Evolutionary conservation across 495 filamentous ascomycete genomes (phyloP), one percentile per base, ranked within the genome.

Genomic region (Talaromyces ruber): DNA sequence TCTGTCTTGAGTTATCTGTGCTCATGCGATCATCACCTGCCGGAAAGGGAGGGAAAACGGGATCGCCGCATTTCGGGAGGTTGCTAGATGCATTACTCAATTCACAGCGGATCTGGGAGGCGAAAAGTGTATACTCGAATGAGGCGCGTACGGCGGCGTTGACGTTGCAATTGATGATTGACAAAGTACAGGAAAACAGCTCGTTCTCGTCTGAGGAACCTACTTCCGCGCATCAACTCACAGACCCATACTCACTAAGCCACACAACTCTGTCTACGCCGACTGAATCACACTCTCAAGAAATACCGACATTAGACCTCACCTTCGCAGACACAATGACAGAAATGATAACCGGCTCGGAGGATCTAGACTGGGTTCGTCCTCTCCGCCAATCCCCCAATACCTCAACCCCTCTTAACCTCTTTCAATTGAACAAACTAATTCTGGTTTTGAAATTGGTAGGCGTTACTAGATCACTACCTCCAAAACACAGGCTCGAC

Each of bases 1-100:
- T 82, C 18, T 81, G 78, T 63, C 68, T 82, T 0, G 79, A 82
- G 62, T 64, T 83, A 8, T 73, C 64, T 16, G 57, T 69, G 1
- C 57, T 54, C 56, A 61, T 65, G 6, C 47, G 64, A 43, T 60
- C 70, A 8, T 14, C 59, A 0, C 2, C 18, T 1, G 9, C 2
- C 22, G 16, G 26, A 0, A 57, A 52, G 60, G 39, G 12, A 18
- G 50, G 22, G 7, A 6, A 11, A 30, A 14, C 22, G 50, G 32
- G 54, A 30, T 32, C 58, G 43, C 45, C 43, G n/a, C n/a, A 21
- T 18, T 50, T 58, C 29, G 29, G 21, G 16, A 59, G 18, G 43
- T 52, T 65, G 45, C 30, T 66, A 3, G 34, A 55, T 16, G 72
- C 74, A 9, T 65, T 82, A 14, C 68, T 70, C 28, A 71, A 67